Evolutionary conservation across 441 rosid species (phyloP), one percentile per base, ranked within the genome.

Genomic region (Bruguiera hainesii): DNA sequence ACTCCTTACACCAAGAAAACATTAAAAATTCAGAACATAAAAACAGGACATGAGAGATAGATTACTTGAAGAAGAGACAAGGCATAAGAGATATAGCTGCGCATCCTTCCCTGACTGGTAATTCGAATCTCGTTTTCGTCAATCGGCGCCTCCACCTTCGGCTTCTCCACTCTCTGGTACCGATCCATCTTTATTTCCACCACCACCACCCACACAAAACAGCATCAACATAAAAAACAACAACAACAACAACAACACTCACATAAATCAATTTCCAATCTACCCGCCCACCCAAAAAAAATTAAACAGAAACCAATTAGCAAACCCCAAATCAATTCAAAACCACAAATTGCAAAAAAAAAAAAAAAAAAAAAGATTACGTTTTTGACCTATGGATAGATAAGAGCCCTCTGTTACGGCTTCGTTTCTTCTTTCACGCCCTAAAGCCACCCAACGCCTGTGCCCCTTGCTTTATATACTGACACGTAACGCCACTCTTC

Each of bases 71-170:
- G 90, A 75, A 91, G 82, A 79, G 80, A 79, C 96, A 86, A 83
- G 74, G 97, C 98, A 63, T 92, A 95, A 55, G 99, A 85, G 83
- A 95, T 95, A 75, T 92, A 95, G 79, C 79, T 90, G 58, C 96
- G 87, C 78, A 91, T 88, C 84, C 95, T 80, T 56, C 99, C 98
- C 75, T 83, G 89, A 79, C 94, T 90, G 13, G 97, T 95, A 79
- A 95, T 86, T 31, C 98, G 90, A 87, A 95, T 95, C 91, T 92
- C 98, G 67, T 95, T 95, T 89, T 89, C 95, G 37, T 88, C 93
- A 72, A 92, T 92, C 53, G 91, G 88, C 0, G 89, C 79, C 70
- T 83, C 95, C 16, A 84, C 89, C 83, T 85, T 87, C 57, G 93
- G 93, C 85, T 89, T 92, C 93, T 84, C 93, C 57, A 95, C 95